Base-by-base conservation (phyloP, 73 alveolate genomes). In the Strombidium stylifer region DNA sequence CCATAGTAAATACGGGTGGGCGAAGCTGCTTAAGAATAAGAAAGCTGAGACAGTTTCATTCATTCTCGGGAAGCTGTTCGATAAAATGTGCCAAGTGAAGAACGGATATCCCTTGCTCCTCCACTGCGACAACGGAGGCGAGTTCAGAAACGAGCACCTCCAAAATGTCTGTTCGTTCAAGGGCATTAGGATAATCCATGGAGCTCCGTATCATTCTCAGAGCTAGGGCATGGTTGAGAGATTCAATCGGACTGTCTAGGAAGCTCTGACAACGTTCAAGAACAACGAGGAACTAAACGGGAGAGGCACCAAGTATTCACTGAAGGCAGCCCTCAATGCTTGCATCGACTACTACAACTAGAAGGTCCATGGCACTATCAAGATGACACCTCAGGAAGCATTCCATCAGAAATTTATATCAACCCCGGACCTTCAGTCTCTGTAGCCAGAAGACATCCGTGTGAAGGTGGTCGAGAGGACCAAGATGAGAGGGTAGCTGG, bases 81-180 rank as follows among this genome's bases (percentile, higher is more conserved):
- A 14, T 6, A 7, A 35, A 36, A 6, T 57, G n/a, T 18, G 36
- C 15, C 45, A 36, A 15, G 16, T 11, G 12, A 3, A 14, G 32
- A 35, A 42, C 19, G 18, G 40, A 12, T 57, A 11, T 34, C 72
- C 72, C 20, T 19, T 20, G 18, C 3, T 57, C n/a, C 79, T 46
- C n/a, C 79, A 64, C 28, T 47, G 68, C 5, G 79, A 64, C 24
- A 64, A 64, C 24, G 67, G 79, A 16, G 48, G 55, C 8, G 66
- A 64, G 24, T 64, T 64, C 48, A 64, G 31, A 48, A 64, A 64
- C 31, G 20, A 35, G 18, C 23, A 30, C 50, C 15, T 64, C 34
- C 21, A 27, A 23, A 39, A 20, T 1, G 45, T 24, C 25, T 64
- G 65, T 47, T 37, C 45, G 12, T n/a, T 10, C 10, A 64, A 50